Conservation (phyloP, 352 stramenopile species). For the Phytophthora lateralis region DNA sequence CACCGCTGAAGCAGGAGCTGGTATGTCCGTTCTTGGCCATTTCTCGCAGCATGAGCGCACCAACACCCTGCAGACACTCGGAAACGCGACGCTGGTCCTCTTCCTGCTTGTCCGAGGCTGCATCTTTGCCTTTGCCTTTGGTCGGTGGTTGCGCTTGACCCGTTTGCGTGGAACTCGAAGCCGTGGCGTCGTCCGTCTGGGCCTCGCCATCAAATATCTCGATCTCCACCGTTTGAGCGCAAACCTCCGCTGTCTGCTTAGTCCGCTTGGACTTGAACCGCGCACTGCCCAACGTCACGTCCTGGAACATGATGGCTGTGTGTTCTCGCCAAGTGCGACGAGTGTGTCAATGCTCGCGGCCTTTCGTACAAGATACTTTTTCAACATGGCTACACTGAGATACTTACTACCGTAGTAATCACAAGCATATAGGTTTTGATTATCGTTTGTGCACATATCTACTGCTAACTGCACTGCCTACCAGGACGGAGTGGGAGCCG, state of each 20-base stretch:
- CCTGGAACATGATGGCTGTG: slow-evolving; percentile 58
- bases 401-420: not conserved
- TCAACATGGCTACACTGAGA: slow-evolving; percentile 1
- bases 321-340: not conserved
- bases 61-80: slow-evolving; percentile 50
- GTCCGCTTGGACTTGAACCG: slow-evolving; percentile 63
- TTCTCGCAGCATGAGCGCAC: slow-evolving; percentile 63
- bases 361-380: slow-evolving; percentile 14
- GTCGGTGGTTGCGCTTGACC: slow-evolving; percentile 35
- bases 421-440: slow-evolving; percentile 19
- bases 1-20: slow-evolving; percentile 56
- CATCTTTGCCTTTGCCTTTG: slow-evolving; percentile 35
- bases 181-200: slow-evolving; percentile 44
- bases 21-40: slow-evolving; percentile 50
- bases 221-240: slow-evolving; percentile 39
- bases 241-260: slow-evolving; percentile 36
- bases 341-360: slow-evolving; percentile 6
- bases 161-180: slow-evolving; percentile 53
- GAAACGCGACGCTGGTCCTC: slow-evolving; percentile 39
- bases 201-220: slow-evolving; percentile 42
- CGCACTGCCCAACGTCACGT: slow-evolving; percentile 51
- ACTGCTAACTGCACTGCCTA: slow-evolving; percentile 21
- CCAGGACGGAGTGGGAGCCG: slow-evolving; percentile 35
- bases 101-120: slow-evolving; percentile 35
- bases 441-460: slow-evolving; percentile 29